phyloP scores from a whole-genome alignment of 176 grass and related monocot species.

The Bothriochloa decipiens region DNA sequence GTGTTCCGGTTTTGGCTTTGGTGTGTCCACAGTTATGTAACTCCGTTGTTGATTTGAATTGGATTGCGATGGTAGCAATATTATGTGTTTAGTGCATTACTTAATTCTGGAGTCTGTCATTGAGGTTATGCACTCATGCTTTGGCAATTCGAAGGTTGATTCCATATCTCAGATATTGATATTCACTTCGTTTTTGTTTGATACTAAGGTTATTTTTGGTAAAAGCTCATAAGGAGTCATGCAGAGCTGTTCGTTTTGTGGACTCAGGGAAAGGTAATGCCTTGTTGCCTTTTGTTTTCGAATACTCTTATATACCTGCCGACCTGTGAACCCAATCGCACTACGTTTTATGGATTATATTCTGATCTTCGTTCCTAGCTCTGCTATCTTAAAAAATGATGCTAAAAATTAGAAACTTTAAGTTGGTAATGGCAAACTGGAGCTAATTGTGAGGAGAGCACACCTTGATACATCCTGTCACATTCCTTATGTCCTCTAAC shows the following conservation, averaged over 20 bases:
- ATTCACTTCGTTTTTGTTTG: too few species aligned
- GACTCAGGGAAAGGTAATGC: conserved; percentile 80
- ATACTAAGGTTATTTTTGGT: too few species aligned
- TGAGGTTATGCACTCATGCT: too few species aligned
- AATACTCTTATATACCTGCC: not conserved
- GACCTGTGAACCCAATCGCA: not conserved
- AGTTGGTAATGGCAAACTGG: not conserved
- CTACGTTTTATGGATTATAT: not conserved
- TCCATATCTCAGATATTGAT: too few species aligned
- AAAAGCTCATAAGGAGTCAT: conserved; percentile 25
- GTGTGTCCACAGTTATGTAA: not conserved
- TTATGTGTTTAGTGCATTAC: not conserved
- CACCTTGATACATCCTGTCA: not conserved
- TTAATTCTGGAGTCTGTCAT: not conserved
- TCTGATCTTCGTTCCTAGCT: not conserved
- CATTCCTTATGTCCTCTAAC: conserved; percentile 10
- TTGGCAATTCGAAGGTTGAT: too few species aligned
- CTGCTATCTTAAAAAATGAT: not conserved
- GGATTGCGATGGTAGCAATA: not conserved
- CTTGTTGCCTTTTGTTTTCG: not conserved
- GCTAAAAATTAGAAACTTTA: not conserved
- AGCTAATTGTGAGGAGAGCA: not conserved
- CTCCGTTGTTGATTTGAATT: not conserved
- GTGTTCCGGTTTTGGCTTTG: not conserved
- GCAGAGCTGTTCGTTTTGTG: conserved; percentile 82